Evolutionary conservation across 768 basidiomycete genomes (phyloP).

Genomic region (Termitomyces sp.): DNA sequence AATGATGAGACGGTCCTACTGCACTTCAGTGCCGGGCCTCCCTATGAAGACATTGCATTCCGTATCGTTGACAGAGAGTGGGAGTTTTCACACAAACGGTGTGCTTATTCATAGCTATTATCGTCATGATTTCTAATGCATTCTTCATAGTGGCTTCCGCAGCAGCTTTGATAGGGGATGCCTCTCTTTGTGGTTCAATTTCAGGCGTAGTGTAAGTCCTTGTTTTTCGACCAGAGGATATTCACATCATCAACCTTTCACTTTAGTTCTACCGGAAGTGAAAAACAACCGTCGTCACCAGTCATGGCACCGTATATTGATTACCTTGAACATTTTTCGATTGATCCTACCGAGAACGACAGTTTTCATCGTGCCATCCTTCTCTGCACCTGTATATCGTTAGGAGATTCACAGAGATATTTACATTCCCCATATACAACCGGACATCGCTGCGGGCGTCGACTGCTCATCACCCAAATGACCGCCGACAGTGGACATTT

Average conservation of each 20-base stretch:
- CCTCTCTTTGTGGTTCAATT: slow-evolving; percentile 94
- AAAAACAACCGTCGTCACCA: not conserved
- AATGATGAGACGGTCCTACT: slow-evolving; percentile 94
- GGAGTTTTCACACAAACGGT: slow-evolving; percentile 98
- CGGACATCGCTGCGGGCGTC: not conserved
- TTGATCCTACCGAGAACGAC: not conserved
- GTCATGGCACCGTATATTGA: not conserved
- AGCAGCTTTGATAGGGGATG: slow-evolving; percentile 98
- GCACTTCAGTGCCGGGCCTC: slow-evolving; percentile 94
- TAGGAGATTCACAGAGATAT: not conserved
- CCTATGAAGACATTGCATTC: slow-evolving; percentile 99
- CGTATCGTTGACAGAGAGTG: slow-evolving; percentile 96
- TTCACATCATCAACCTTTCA: slow-evolving; percentile 12
- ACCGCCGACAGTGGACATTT: not conserved
- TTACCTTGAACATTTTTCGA: not conserved
- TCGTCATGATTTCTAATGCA: not conserved
- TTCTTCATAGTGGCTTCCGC: slow-evolving; percentile 75
- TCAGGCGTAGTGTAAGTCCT: slow-evolving; percentile 80
- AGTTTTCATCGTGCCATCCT: not conserved
- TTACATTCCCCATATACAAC: too few species aligned
- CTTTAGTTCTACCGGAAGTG: slow-evolving; percentile 81
- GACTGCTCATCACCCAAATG: not conserved
- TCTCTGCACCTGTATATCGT: not conserved
- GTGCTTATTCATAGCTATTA: slow-evolving; percentile 15
- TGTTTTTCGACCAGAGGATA: slow-evolving; percentile 1